Conservation (phyloP, 768 basidiomycete genomes). For the Podaxis rugospora region DNA sequence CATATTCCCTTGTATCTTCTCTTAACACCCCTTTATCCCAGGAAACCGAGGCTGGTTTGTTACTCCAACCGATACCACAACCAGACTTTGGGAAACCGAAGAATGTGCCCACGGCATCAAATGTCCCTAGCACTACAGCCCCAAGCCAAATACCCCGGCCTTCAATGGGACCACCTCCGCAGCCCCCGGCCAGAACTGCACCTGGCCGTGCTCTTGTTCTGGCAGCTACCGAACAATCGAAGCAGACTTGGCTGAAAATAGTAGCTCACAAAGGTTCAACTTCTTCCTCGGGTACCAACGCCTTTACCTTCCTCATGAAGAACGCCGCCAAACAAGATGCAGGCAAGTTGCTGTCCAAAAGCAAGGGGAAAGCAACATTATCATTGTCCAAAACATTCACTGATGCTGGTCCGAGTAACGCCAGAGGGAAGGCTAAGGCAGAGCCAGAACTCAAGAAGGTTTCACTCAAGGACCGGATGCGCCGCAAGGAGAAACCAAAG, state of each 20-base stretch:
- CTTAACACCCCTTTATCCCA: not conserved
- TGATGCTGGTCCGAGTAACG: conserved; percentile 16
- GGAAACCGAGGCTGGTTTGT: not conserved
- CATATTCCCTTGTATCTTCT: no score
- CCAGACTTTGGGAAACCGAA: conserved; percentile 9
- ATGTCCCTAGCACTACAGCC: conserved; percentile 9
- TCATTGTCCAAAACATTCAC: not conserved
- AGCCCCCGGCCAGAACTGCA: conserved; percentile 6
- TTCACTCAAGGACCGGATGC: conserved; percentile 17
- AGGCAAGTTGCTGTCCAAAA: conserved; percentile 12
- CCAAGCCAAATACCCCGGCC: conserved; percentile 29
- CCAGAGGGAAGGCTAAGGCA: conserved; percentile 31
- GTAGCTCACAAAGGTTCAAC: not conserved
- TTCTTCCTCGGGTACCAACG: not conserved
- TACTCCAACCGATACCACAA: conserved; percentile 11
- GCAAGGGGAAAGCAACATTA: conserved; percentile 14
- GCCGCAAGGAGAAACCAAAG: conserved; percentile 17
- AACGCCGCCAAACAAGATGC: conserved; percentile 3
- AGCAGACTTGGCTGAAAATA: conserved; percentile 4
- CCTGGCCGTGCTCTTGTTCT: conserved; percentile 15
- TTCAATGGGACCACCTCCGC: conserved; percentile 16
- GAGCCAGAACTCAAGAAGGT: conserved; percentile 23
- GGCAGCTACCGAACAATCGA: not conserved
- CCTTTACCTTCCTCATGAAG: conserved; percentile 8
- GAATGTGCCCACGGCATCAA: conserved; percentile 9